Base-by-base conservation (phyloP, 2,329 filamentous ascomycete genomes). In the Lachnellula hyalina region DNA sequence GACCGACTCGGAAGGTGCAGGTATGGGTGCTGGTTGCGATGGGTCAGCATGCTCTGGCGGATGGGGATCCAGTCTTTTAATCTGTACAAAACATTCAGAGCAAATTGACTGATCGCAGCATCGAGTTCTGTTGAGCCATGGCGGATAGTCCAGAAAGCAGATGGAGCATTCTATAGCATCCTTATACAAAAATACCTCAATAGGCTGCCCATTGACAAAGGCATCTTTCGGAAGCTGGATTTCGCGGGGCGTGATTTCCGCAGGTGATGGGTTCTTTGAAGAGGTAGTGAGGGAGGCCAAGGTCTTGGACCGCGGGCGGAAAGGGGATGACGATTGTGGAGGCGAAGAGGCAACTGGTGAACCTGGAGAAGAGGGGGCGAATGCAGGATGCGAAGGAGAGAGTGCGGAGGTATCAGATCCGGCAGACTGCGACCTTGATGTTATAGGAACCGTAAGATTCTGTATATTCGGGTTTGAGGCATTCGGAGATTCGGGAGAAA, bases 71-170 rank as follows among this genome's bases (percentile, higher is more conserved):
- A 91, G 86, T 42, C 94, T 84, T 71, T 96, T 97, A 70, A 99
- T 99, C 71, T 99, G 94, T 4, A 99, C 94, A 67, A 99, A 99
- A 71, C 94, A 99, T 74, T 99, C 94, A 42, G 92, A 97, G 73
- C 94, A 99, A 59, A 99, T 97, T 5, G 89, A 80, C 70, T 99
- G 94, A 65, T 96, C 91, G 71, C 94, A 99, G 70, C 94, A 99
- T 62, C 94, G 81, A 0, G 94, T 99, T 61, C 86, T 87, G 73
- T 99, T 99, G 32, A 99, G 79, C 68, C 95, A 95, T 3, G 91
- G 91, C 0, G 94, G 94, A 63, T 97, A 99, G 64, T 91, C 95
- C 51, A 97, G 77, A 70, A 97, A 96, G 75, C 94, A 99, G 59
- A 99, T 96, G 5, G 94, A 93, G 66, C 94, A 99, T 69, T 99